Evolutionary conservation across 352 stramenopile species (phyloP), one percentile per base, ranked within the genome.

Genomic region (Stramenopiles sp.): DNA sequence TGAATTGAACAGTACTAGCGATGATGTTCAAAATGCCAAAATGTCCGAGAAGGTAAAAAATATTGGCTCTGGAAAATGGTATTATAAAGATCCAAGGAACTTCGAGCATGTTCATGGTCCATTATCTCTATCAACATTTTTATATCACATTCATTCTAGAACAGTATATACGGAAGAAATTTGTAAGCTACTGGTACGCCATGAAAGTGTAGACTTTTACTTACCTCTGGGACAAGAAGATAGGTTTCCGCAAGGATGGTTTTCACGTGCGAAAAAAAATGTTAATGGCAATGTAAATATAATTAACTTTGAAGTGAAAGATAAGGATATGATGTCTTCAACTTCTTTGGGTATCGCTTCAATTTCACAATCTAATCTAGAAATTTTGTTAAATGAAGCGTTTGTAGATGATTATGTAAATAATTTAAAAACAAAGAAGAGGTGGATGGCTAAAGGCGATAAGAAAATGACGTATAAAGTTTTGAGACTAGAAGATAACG

Each of bases 271-370:
- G 7, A 76, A 33, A 13, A 20, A 33, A 4, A 76, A 76, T 13
- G 4, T 13, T 13, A 76, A 13, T 33, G 30, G 30, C 4, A 4
- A 33, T 7, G 13, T 13, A 20, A 13, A 7, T 13, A 13, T 76
- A 13, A 13, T 76, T 33, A 7, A 31, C 4, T 13, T 76, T 13
- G 65, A 76, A 76, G 65, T 76, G 4, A 33, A 13, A 7, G 65
- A 76, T 20, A 76, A 76, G 31, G 65, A 76, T 33, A 76, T 76
- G 13, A 31, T 76, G 65, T 76, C 65, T 4, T 76, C 65, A 31
- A 33, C 30, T 13, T 33, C 31, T 76, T 33, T 76, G 13, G 65
- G 65, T 31, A 33, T 7, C 4, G 65, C 65, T 13, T 31, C 65
- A 76, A 76, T 76, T 13, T 53, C 38, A 13, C 13, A 4, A 13